phyloP scores from a whole-genome alignment of 495 filamentous ascomycete genomes.

The Xylaria cubensis region DNA sequence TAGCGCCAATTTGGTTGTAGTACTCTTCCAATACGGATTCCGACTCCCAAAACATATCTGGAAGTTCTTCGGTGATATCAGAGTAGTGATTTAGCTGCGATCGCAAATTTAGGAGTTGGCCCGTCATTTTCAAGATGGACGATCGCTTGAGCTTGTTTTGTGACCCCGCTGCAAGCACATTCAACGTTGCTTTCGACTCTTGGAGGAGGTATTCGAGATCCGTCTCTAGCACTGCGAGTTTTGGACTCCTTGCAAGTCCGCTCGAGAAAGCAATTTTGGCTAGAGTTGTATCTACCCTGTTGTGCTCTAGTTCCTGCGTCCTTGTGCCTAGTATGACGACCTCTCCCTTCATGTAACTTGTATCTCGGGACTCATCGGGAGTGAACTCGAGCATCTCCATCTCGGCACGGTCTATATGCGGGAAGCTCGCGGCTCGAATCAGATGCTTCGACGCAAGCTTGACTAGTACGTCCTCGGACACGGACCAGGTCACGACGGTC shows the following conservation, averaged over 20 bases:
- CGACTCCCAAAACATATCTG: slow-evolving; percentile 97
- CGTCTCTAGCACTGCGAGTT: slow-evolving; percentile 89
- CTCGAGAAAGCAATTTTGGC: slow-evolving; percentile 97
- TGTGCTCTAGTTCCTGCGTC: slow-evolving; percentile 49
- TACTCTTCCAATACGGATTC: slow-evolving; percentile 87
- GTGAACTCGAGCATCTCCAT: slow-evolving; percentile 90
- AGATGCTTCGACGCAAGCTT: slow-evolving; percentile 76
- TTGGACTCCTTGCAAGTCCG: slow-evolving; percentile 92
- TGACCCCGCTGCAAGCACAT: slow-evolving; percentile 78
- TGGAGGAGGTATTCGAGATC: slow-evolving; percentile 84
- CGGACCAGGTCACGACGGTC: slow-evolving; percentile 89
- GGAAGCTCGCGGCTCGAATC: slow-evolving; percentile 74
- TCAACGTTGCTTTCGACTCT: slow-evolving; percentile 64
- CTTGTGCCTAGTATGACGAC: slow-evolving; percentile 85
- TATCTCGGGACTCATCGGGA: slow-evolving; percentile 75
- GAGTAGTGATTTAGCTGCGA: slow-evolving; percentile 97
- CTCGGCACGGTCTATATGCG: slow-evolving; percentile 73
- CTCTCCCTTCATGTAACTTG: slow-evolving; percentile 83
- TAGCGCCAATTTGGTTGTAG: slow-evolving; percentile 89
- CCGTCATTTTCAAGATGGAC: slow-evolving; percentile 91
- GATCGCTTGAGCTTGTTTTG: slow-evolving; percentile 70
- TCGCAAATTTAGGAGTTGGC: slow-evolving; percentile 86
- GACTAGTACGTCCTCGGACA: slow-evolving; percentile 72
- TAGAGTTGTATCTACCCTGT: slow-evolving; percentile 73
- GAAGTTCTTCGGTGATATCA: slow-evolving; percentile 92